A percentile compares a stretch with the other conserved stretches of the same genome.
These are phyloP conservation scores for Fusarium acutatum DNA, from an alignment of 2,329 filamentous ascomycete species.

Conservation along the genomic window DNA sequence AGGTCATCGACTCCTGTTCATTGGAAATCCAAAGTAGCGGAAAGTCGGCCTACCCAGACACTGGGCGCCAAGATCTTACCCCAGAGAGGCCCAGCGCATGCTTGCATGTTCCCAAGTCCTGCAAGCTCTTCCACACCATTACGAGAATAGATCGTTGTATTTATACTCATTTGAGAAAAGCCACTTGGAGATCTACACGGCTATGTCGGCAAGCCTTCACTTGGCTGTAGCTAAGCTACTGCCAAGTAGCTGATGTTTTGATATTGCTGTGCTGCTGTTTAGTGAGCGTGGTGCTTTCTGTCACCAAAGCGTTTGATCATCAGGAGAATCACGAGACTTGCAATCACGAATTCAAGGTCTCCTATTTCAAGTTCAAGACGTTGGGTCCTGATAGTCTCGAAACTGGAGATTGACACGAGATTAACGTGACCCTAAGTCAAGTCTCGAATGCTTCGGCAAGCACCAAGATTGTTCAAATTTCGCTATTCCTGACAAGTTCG, in stretches of 20 bases:
- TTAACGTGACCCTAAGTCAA: background rate
- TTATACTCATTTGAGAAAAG: background rate
- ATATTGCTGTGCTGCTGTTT: background rate
- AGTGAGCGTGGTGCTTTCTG: background rate
- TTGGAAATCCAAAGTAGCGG: background rate
- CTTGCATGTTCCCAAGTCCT: background rate
- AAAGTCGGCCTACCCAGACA: background rate
- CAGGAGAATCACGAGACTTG: background rate
- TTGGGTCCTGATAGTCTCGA: background rate
- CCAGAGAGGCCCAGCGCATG: background rate
- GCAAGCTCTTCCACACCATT: background rate
- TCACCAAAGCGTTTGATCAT: background rate
- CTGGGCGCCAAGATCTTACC: background rate
- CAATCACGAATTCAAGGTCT: background rate
- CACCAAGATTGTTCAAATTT: background rate
- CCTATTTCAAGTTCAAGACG: background rate
- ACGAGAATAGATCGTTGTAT: background rate
- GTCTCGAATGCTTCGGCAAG: background rate
- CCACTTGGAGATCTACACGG: background rate
- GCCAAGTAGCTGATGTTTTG: background rate
- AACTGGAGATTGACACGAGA: background rate
- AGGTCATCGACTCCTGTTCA: background rate
- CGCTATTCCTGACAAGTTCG: background rate
- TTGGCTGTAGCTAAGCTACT: background rate
- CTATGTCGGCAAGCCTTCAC: background rate